Evolutionary conservation across 2,329 filamentous ascomycete genomes (phyloP), one percentile per base, ranked within the genome.

Genomic region (Xylariaceae sp.): DNA sequence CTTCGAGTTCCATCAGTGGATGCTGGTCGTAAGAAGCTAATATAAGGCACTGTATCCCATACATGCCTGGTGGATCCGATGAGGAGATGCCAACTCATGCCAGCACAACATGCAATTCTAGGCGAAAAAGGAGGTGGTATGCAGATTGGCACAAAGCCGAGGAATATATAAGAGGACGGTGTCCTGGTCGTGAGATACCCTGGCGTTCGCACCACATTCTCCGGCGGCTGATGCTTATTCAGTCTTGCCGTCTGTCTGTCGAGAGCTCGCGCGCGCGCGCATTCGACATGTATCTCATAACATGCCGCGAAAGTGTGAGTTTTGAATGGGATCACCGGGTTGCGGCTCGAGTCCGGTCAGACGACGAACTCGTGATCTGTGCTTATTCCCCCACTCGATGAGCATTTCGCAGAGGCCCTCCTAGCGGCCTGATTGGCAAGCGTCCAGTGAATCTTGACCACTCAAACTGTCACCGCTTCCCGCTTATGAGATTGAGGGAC

Each of bases 51-150:
- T 67, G 62, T 65, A 41, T 41, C 9, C 8, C 9, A 41, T 13
- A 67, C 65, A 67, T 67, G 64, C 59, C 62, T 65, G 65, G 69
- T 68, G 65, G 67, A 64, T 60, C 70, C 69, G 68, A 69, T 73
- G 64, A 65, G 68, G 67, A 68, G 67, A 60, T 64, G 62, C 60
- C 71, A 73, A 61, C 70, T 71, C 71, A 72, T 64, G 60, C 61
- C 71, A 73, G 64, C 70, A 71, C 71, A 73, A 68, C 71, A 64
- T 72, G 71, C 71, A 73, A 65, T 65, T 66, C 62, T 67, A 67
- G 65, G 65, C 61, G 65, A 72, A 72, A 23, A 72, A 68, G 69
- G 71, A 69, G 69, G 71, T 70, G 70, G 70, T 71, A 72, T 72
- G 69, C 66, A 64, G 63, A 65, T 53, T 65, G 64, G 66, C 62